Base-by-base conservation (phyloP, 1,284 basidiomycete genomes). In the Malassezia obtusa region DNA sequence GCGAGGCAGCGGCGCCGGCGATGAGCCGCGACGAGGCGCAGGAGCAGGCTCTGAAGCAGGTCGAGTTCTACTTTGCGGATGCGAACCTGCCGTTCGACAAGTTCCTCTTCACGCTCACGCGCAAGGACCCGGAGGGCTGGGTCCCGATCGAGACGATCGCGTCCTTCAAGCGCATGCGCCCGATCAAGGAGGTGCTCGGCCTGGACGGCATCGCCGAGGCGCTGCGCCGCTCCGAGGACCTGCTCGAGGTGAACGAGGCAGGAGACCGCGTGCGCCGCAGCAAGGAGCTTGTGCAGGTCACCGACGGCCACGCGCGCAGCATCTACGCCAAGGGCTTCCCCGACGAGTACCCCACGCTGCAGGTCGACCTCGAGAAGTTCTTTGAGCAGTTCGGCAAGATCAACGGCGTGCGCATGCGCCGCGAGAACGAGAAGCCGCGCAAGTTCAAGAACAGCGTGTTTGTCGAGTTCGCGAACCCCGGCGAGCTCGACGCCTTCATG, bases 51-150 rank as follows among this genome's bases (percentile, higher is more conserved):
- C 43, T 56, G 35, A 56, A 56, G 48, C 53, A 56, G 53, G 91
- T 95, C 69, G 88, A 92, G 75, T 98, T 96, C 77, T 98, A 98
- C 80, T 91, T 98, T 77, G 86, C 64, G 48, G 68, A 71, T 50
- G 83, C 89, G 28, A 98, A 98, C 77, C 81, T 98, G 45, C 92
- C 94, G 12, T 91, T 84, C 67, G 94, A 96, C 82, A 90, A 87
- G 84, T 96, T 94, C 79, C 89, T 96, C 83, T 96, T 67, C 52
- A 68, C 64, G 32, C 60, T 70, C 33, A 64, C 67, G 36, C 63
- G 63, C 47, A 70, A 67, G 48, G 62, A 68, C 50, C 61, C 70
- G 12, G 63, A 71, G 38, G 91, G 95, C 64, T 98, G 89, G 90
- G 83, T 96, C 10, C 84, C 89, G 1, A 80, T 96, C 72, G 78